phyloP scores from a whole-genome alignment of 805 yeast species.

The Limtongia smithiae region DNA sequence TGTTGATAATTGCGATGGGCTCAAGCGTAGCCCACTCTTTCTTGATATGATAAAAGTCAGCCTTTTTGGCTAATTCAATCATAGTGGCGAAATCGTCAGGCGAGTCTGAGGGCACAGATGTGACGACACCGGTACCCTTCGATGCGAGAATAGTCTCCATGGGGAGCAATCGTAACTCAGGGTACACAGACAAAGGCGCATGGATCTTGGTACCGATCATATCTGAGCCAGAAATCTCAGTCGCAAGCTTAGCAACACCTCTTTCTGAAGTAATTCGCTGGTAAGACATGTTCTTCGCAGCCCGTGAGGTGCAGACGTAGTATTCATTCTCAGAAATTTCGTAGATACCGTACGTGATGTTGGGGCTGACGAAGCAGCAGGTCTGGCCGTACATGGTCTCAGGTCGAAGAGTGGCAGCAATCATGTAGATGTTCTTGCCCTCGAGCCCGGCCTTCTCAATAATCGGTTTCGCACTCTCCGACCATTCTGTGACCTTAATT shows the following conservation, averaged over 20 bases:
- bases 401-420: slow-evolving; percentile 97
- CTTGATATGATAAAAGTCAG: slow-evolving; percentile 83
- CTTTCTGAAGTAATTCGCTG: slow-evolving; percentile 88
- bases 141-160: slow-evolving; percentile 95
- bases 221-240: slow-evolving; percentile 61
- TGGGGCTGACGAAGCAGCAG: slow-evolving; percentile 95
- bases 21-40: slow-evolving; percentile 81
- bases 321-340: slow-evolving; percentile 68
- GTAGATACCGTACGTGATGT: slow-evolving; percentile 85
- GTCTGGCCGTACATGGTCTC: slow-evolving; percentile 99
- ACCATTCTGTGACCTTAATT: slow-evolving; percentile 63
- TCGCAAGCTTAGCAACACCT: slow-evolving; percentile 65
- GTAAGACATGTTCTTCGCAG: slow-evolving; percentile 95
- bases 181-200: slow-evolving; percentile 75
- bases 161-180: slow-evolving; percentile 78
- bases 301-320: slow-evolving; percentile 86
- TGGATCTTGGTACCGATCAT: slow-evolving; percentile 81
- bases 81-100: slow-evolving; percentile 94
- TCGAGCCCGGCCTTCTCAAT: slow-evolving; percentile 42
- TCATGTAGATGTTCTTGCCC: slow-evolving; percentile 68
- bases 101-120: slow-evolving; percentile 98
- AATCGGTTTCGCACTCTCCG: slow-evolving; percentile 49
- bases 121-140: slow-evolving; percentile 98
- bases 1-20: slow-evolving; percentile 66
- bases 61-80: slow-evolving; percentile 77